Conservation (phyloP, 2,329 filamentous ascomycete species). For the Leptodontidium sp. region DNA sequence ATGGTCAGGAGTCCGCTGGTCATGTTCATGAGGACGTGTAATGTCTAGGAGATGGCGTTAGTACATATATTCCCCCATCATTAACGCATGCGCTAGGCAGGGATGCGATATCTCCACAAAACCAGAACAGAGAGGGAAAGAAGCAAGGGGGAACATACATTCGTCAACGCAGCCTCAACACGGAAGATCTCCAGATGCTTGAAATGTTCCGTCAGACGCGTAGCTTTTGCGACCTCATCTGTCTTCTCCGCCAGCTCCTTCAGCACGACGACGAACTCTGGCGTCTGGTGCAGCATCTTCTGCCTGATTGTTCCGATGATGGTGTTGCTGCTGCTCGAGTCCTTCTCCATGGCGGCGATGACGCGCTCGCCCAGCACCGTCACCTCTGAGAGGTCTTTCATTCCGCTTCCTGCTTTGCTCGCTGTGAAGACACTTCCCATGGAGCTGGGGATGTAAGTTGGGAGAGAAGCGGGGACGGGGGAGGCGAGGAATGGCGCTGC, state of each 20-base stretch:
- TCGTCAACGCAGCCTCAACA: neutral
- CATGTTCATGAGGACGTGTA: neutral
- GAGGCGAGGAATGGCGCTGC: neutral
- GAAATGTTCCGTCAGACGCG: neutral
- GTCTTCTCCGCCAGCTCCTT: slow-evolving; percentile 7
- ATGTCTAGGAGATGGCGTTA: neutral
- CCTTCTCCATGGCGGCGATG: slow-evolving; percentile 1
- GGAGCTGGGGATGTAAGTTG: neutral
- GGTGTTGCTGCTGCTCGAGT: neutral
- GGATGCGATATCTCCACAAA: no score
- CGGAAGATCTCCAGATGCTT: neutral
- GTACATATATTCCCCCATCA: neutral
- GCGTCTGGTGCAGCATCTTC: slow-evolving; percentile 1
- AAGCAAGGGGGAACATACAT: neutral
- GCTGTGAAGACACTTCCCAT: neutral
- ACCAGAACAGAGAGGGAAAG: neutral
- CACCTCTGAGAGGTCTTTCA: neutral
- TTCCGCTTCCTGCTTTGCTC: neutral
- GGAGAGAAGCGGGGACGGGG: neutral
- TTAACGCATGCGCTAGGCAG: neutral
- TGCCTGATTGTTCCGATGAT: neutral
- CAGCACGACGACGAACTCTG: neutral
- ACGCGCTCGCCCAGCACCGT: neutral
- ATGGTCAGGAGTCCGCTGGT: neutral
- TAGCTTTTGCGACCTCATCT: neutral